A percentile compares a stretch with the other conserved stretches of the same genome.
Conservation (phyloP, 1,284 basidiomycete species). For the Lentinus polychrous region DNA sequence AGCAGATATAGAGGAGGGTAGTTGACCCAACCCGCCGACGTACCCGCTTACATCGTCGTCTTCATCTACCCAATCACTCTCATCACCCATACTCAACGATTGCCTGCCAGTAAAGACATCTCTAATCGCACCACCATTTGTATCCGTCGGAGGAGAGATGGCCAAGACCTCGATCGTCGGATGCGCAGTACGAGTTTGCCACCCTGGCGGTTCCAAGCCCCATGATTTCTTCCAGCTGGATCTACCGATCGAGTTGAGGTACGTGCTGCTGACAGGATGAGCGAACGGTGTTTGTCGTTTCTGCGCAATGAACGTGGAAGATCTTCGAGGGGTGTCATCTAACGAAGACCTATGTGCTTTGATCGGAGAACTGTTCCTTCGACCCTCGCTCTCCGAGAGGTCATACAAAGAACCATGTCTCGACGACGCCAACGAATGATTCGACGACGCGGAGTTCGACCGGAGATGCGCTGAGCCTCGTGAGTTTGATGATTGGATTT, state of each 20-base stretch:
- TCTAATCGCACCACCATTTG: constrained; percentile 44
- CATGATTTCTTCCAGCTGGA: constrained; percentile 83
- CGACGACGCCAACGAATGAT: constrained; percentile 64
- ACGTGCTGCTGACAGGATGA: constrained; percentile 38
- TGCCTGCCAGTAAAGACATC: constrained; percentile 66
- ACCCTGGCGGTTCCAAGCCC: constrained; percentile 78
- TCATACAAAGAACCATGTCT: constrained; percentile 73
- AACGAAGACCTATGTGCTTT: constrained; percentile 34
- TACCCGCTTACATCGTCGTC: constrained; percentile 74
- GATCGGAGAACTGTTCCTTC: constrained; percentile 47
- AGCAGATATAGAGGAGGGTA: constrained; percentile 34
- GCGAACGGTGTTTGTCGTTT: constrained; percentile 64
- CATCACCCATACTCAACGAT: constrained; percentile 57
- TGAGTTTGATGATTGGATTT: constrained; percentile 38
- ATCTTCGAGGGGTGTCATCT: constrained; percentile 46
- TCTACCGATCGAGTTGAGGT: constrained; percentile 45
- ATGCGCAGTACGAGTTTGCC: constrained; percentile 65
- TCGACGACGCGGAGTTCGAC: constrained; percentile 67
- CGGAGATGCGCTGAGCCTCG: constrained; percentile 46
- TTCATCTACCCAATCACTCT: constrained; percentile 80
- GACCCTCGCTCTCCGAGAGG: constrained; percentile 55
- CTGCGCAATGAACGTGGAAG: constrained; percentile 65
- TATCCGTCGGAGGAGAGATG: constrained; percentile 46
- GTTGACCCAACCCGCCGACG: constrained; percentile 72
- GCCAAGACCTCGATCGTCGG: constrained; percentile 67